Percentiles rank a stretch among this genome's conserved stretches.
Conservation (phyloP, 139 green algal species). For the Volvox reticuliferus region DNA sequence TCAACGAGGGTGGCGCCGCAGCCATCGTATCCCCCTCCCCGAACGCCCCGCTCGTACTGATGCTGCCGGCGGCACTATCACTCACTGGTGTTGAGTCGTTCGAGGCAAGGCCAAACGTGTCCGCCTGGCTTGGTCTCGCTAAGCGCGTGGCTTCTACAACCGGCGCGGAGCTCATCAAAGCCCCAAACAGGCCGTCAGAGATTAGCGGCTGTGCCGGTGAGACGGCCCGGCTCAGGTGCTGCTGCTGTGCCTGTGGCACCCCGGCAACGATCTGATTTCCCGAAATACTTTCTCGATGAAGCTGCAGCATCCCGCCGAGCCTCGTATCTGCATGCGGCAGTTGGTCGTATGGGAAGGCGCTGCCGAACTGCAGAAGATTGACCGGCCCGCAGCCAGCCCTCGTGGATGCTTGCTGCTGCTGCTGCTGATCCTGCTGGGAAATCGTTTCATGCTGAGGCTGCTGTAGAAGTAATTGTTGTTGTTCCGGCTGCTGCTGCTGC, state of each 20-base stretch:
- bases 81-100: background rate
- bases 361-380: background rate
- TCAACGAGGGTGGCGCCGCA: background rate
- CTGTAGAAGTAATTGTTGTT: background rate
- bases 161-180: background rate
- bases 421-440: background rate
- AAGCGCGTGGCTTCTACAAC: background rate
- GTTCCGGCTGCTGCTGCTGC: slow-evolving; percentile 18
- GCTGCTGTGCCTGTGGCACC: background rate
- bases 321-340: background rate
- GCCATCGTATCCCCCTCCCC: background rate
- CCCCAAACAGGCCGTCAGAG: background rate
- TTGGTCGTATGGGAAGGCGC: background rate
- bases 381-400: background rate
- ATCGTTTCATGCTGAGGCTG: too few species aligned
- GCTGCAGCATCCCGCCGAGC: background rate
- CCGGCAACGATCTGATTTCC: background rate
- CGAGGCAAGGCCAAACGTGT: background rate
- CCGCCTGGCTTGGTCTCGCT: background rate
- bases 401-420: background rate
- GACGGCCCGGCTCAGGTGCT: background rate
- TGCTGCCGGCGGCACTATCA: background rate
- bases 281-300: background rate
- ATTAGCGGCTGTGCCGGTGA: background rate
- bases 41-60: background rate